Conservation (phyloP, 345 rosid species). For the Hypericum androsaemum region DNA sequence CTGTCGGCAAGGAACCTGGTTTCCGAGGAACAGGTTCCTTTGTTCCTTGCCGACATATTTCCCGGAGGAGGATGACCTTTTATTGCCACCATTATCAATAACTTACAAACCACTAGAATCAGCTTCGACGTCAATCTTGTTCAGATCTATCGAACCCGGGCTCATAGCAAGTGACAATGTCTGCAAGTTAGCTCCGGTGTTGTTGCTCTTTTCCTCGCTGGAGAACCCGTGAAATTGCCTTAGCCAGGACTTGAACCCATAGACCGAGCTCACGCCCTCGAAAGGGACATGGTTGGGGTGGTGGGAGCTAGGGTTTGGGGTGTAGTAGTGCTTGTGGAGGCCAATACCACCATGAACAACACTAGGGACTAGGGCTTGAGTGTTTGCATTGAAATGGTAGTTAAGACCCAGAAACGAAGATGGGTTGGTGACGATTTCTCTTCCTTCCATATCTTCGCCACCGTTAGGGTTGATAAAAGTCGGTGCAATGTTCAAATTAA, state of each 20-base stretch:
- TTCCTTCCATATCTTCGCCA: conserved; percentile 6
- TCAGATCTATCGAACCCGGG: conserved; percentile 28
- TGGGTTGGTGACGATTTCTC: conserved; percentile 12
- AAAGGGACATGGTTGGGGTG: conserved; percentile 26
- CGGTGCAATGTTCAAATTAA: conserved; percentile 36
- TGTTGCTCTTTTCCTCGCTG: conserved; percentile 12
- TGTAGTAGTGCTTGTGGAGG: conserved; percentile 10
- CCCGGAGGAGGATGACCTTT: conserved; percentile 22
- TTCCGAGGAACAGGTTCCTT: conserved; percentile 33
- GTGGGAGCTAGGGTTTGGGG: conserved; percentile 13
- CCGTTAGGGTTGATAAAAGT: conserved; percentile 16
- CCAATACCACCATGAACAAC: not conserved
- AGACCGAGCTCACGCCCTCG: conserved; percentile 40
- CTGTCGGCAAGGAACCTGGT: conserved; percentile 25
- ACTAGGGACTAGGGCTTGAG: conserved; percentile 28
- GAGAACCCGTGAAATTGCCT: conserved; percentile 25
- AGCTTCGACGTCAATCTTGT: conserved; percentile 1
- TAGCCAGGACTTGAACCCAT: conserved; percentile 63
- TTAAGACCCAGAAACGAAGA: conserved; percentile 18
- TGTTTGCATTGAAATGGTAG: conserved; percentile 12
- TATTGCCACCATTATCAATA: conserved; percentile 22
- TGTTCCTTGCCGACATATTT: conserved; percentile 22
- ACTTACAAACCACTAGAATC: conserved; percentile 16
- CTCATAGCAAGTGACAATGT: conserved; percentile 46
- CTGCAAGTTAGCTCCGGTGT: conserved; percentile 19